Base-by-base conservation (phyloP, 2,329 filamentous ascomycete species). In the Phialemonium atrogriseum region DNA sequence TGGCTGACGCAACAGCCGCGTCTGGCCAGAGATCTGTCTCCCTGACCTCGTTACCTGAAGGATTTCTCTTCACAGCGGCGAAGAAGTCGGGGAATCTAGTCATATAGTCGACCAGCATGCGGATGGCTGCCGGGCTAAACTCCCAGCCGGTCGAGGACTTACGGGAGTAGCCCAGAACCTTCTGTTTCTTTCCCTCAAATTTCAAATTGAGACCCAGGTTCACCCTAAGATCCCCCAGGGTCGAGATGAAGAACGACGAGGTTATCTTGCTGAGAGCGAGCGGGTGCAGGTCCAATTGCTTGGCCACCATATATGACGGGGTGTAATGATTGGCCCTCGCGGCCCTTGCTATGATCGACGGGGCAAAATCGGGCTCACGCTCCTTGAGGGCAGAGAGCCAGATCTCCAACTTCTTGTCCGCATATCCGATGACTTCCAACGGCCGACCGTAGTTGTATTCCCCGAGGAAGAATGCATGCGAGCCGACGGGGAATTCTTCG, bases 191-290 rank as follows among this genome's bases (percentile, higher is more conserved):
- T 3, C 77, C 85, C 54, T 98, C 91, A 38, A 98, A 98, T 56
- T 98, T 98, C 44, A 98, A 70, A 50, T 98, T 98, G 39, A 98
- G 68, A 1, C 91, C 91, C 15, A 98, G 65, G 48, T 98, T 98
- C 40, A 94, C 70, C 46, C 84, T 83, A 36, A 87, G 66, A 15
- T 84, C 86, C 35, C 85, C 85, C 4, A 89, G 77, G 12, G 61
- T 73, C 35, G 77, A 76, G 35, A 98, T 84, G 33, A 80, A 83
- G 56, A 94, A 96, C 0, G 89, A 88, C 2, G 91, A 94, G 0
- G 91, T 96, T 48, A 98, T 84, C 67, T 94, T 98, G 58, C 88
- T 94, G 19, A 98, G 66, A 3, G 91, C 83, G 30, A 98, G 68
- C 7, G 88, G 82, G 43, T 94, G 88, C 39, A 98, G 66, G 5